phyloP scores from a whole-genome alignment of 345 rosid genomes.

The Zanthoxylum bungeanum region DNA sequence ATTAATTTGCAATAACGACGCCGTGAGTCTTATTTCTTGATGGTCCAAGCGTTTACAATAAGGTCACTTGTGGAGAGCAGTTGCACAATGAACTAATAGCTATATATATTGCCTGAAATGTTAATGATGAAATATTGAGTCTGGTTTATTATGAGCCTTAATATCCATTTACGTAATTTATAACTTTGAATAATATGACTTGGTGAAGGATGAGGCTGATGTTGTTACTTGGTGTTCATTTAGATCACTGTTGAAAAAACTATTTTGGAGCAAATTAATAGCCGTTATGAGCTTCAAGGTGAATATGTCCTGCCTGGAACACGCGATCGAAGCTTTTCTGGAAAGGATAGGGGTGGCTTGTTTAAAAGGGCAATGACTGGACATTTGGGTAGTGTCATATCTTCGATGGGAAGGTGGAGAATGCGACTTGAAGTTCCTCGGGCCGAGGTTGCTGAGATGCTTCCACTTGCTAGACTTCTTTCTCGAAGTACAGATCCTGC shows the following conservation, averaged over 20 bases:
- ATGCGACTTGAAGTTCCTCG: constrained; percentile 98
- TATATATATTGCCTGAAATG: not conserved
- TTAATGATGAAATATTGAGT: not conserved
- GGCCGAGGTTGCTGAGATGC: constrained; percentile 99
- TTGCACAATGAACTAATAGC: not conserved
- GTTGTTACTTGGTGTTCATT: constrained; percentile 14
- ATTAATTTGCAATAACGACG: not conserved
- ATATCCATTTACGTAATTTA: not conserved
- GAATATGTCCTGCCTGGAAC: constrained; percentile 98
- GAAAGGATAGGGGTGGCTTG: constrained; percentile 70
- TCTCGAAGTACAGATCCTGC: constrained; percentile 98
- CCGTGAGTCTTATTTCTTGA: not conserved
- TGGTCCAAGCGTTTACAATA: not conserved
- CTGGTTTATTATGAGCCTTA: not conserved
- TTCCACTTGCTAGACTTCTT: constrained; percentile 95
- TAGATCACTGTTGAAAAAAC: constrained; percentile 94
- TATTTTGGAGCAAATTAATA: constrained; percentile 80
- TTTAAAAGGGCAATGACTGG: constrained; percentile 92
- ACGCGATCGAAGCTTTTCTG: constrained; percentile 74
- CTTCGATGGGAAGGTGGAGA: constrained; percentile 99
- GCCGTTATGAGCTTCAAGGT: constrained; percentile 98
- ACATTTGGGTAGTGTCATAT: constrained; percentile 90
- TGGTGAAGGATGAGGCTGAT: constrained; percentile 24
- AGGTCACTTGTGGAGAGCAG: not conserved
- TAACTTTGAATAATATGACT: not conserved